phyloP scores from a whole-genome alignment of 208 protist genomes.

The Naegleria lovaniensis region DNA sequence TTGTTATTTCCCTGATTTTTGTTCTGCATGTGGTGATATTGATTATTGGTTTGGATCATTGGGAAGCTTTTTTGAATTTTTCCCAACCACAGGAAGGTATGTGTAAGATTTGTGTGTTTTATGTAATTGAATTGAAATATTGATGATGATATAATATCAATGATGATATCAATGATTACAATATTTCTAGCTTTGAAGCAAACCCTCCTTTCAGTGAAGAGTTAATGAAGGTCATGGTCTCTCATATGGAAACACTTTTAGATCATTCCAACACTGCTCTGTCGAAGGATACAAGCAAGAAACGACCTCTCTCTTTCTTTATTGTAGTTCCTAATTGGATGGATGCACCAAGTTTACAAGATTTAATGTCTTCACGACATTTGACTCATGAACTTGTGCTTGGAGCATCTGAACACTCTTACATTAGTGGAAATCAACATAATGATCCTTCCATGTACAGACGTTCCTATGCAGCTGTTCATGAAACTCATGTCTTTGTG shows the following conservation, averaged over 20 bases:
- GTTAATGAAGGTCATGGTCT: slow-evolving; percentile 33
- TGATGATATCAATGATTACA: no score
- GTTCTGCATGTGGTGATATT: slow-evolving; percentile 9
- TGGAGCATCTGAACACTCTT: slow-evolving; percentile 25
- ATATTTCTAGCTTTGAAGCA: slow-evolving; percentile 32
- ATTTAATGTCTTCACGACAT: background rate
- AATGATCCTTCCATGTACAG: background rate
- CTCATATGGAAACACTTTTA: slow-evolving; percentile 38
- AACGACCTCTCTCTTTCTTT: slow-evolving; percentile 44
- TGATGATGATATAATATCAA: no score
- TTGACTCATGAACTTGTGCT: slow-evolving; percentile 9
- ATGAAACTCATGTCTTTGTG: slow-evolving; percentile 38
- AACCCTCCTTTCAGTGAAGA: slow-evolving; percentile 46
- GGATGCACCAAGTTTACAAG: slow-evolving; percentile 24
- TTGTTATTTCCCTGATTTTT: background rate
- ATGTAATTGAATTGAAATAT: no score
- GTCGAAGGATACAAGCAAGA: no score
- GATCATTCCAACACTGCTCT: background rate
- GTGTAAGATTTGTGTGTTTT: background rate
- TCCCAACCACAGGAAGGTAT: slow-evolving; percentile 29
- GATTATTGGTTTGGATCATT: slow-evolving; percentile 21
- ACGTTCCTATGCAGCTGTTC: background rate
- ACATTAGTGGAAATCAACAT: slow-evolving; percentile 22
- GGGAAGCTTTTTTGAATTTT: slow-evolving; percentile 43
- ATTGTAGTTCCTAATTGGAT: slow-evolving; percentile 44